Conservation (phyloP, 352 stramenopile species). For the Pythium pyrilobum region DNA sequence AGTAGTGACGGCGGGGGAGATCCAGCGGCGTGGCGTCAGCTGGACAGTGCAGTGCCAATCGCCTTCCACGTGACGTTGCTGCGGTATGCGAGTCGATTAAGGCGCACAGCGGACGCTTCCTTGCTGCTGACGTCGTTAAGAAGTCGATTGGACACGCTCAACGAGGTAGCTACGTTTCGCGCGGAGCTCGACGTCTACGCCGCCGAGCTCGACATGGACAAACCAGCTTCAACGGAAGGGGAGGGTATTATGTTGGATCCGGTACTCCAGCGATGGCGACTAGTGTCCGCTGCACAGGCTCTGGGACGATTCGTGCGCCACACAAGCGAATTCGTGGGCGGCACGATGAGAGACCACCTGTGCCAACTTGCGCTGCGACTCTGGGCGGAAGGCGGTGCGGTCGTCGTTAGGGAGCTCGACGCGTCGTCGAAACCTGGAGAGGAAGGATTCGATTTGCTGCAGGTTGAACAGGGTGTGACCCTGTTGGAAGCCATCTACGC, state of each 20-base stretch:
- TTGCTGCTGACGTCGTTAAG: not conserved
- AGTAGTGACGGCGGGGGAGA: not conserved
- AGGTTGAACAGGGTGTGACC: not conserved
- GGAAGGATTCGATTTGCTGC: not conserved
- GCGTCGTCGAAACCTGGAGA: not conserved
- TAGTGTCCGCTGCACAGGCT: not conserved
- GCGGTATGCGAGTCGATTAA: not conserved
- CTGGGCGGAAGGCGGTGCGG: constrained; percentile 29
- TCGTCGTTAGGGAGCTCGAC: constrained; percentile 34
- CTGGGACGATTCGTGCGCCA: not conserved
- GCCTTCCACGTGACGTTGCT: not conserved
- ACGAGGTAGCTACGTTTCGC: not conserved
- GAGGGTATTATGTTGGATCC: too few species aligned
- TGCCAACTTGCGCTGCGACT: not conserved
- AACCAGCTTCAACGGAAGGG: too few species aligned
- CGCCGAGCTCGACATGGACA: not conserved
- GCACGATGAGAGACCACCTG: not conserved
- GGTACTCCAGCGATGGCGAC: too few species aligned
- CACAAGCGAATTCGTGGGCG: not conserved
- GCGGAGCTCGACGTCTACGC: not conserved
- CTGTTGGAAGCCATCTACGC: constrained; percentile 40
- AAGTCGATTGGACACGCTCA: not conserved
- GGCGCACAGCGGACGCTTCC: not conserved
- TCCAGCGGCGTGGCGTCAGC: not conserved
- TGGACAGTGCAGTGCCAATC: not conserved